A percentile compares a stretch with the other conserved stretches of the same genome.
Evolutionary conservation across 176 grass and related monocot genomes (phyloP).

Genomic region (Saccharum officinarum): DNA sequence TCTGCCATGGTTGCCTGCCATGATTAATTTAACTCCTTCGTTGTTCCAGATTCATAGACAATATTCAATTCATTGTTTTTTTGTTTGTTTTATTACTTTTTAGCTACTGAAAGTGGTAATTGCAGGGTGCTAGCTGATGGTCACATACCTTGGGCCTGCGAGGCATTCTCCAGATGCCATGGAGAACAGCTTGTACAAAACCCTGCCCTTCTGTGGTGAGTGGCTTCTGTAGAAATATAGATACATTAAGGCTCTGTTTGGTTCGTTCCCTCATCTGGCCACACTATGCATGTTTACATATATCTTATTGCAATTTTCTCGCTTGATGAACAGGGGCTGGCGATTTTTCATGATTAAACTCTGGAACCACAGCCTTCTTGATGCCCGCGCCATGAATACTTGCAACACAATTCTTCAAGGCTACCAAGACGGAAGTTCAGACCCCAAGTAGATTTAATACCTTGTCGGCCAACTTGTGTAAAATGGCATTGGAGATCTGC

Average conservation of each 20-base stretch:
- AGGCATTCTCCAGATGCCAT: conserved; percentile 79
- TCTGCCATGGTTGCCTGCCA: neutral
- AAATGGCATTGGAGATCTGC: neutral
- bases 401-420: conserved; percentile 79
- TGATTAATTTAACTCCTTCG: neutral
- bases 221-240: neutral
- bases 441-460: conserved; percentile 47
- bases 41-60: neutral
- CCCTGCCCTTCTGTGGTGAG: conserved; percentile 72
- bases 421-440: conserved; percentile 46
- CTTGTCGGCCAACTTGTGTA: neutral
- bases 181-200: conserved; percentile 64
- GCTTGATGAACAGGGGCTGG: conserved; percentile 66
- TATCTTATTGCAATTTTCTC: conserved; percentile 30
- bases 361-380: conserved; percentile 94
- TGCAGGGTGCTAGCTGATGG: conserved; percentile 92
- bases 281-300: neutral
- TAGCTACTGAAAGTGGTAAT: conserved; percentile 27
- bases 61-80: neutral
- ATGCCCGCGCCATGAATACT: conserved; percentile 71
- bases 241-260: too few species aligned
- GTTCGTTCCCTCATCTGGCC: too few species aligned
- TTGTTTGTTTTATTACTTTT: neutral
- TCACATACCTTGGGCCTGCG: conserved; percentile 91
- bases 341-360: conserved; percentile 95